Percentiles rank a stretch among this genome's conserved stretches.
These are phyloP conservation scores for Diplodia sapinea DNA, from an alignment of 2,329 filamentous ascomycete species.

Conservation along the genomic window DNA sequence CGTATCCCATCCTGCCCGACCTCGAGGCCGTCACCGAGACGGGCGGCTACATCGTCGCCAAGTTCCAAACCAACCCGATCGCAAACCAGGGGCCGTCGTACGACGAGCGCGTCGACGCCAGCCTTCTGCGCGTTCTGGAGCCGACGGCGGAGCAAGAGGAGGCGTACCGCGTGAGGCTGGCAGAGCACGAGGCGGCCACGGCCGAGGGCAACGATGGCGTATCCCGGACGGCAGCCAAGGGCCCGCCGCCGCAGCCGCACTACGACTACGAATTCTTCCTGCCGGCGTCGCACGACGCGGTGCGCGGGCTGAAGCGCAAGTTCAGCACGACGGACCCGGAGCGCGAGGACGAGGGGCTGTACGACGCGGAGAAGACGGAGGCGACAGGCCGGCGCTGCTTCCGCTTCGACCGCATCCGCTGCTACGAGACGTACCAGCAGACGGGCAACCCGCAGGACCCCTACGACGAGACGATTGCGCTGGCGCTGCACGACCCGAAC, in stretches of 20 bases:
- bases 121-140: constrained; percentile 57
- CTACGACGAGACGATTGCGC: constrained; percentile 61
- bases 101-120: constrained; percentile 65
- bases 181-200: constrained; percentile 44
- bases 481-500: constrained; percentile 63
- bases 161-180: constrained; percentile 38
- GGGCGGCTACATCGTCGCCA: constrained; percentile 65
- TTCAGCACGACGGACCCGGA: constrained; percentile 63
- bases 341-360: constrained; percentile 50
- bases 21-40: constrained; percentile 64
- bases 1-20: constrained; percentile 67
- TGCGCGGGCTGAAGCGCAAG: constrained; percentile 61
- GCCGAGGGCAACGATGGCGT: too few species aligned
- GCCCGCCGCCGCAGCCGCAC: constrained; percentile 58
- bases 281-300: constrained; percentile 55
- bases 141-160: constrained; percentile 55
- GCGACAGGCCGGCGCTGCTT: constrained; percentile 47
- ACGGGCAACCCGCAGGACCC: constrained; percentile 57
- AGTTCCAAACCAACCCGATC: constrained; percentile 66
- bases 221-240: constrained; percentile 33
- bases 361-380: constrained; percentile 50
- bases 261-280: constrained; percentile 67
- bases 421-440: constrained; percentile 66
- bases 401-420: constrained; percentile 62
- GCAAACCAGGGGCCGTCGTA: constrained; percentile 54